Percentiles rank a stretch among this genome's conserved stretches.
Evolutionary conservation across 306 rosid species (phyloP).

Genomic region (Citrullus amarus): DNA sequence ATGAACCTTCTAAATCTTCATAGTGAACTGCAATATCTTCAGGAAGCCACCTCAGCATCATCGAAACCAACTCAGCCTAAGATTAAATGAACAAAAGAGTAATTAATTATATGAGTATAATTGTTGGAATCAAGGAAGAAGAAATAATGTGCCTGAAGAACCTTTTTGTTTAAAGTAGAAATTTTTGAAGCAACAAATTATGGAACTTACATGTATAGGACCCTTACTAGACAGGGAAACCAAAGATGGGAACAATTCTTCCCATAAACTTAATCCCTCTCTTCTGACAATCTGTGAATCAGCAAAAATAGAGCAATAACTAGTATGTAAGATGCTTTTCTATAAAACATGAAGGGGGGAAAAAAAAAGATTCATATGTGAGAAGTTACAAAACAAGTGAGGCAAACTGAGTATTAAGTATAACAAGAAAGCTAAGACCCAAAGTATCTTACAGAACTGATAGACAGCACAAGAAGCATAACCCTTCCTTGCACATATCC

Average conservation of each 20-base stretch:
- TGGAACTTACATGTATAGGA: conserved; percentile 63
- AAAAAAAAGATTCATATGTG: neutral
- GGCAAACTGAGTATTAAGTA: neutral
- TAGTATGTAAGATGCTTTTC: neutral
- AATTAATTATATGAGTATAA: neutral
- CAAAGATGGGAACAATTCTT: conserved; percentile 60
- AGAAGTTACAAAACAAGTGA: neutral
- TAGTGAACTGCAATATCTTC: conserved; percentile 95
- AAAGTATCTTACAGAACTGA: neutral
- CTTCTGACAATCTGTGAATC: conserved; percentile 73
- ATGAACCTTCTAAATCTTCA: conserved; percentile 93
- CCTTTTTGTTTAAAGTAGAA: neutral
- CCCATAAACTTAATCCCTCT: conserved; percentile 72
- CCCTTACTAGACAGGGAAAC: conserved; percentile 73
- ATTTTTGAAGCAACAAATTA: conserved; percentile 8
- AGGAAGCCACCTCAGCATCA: conserved; percentile 99
- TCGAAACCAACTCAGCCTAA: conserved; percentile 94
- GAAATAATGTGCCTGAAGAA: conserved; percentile 11
- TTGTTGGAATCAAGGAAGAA: neutral
- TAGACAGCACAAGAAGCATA: neutral
- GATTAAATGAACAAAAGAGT: conserved; percentile 6
- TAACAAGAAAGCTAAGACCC: neutral
- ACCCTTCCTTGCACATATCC: neutral
- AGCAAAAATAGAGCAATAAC: conserved; percentile 1
- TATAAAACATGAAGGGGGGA: too few species aligned